Percentiles rank a stretch among this genome's conserved stretches.
These are phyloP conservation scores for Tylopilus plumbeoviolaceoides DNA, from an alignment of 768 basidiomycete species.

Conservation along the genomic window DNA sequence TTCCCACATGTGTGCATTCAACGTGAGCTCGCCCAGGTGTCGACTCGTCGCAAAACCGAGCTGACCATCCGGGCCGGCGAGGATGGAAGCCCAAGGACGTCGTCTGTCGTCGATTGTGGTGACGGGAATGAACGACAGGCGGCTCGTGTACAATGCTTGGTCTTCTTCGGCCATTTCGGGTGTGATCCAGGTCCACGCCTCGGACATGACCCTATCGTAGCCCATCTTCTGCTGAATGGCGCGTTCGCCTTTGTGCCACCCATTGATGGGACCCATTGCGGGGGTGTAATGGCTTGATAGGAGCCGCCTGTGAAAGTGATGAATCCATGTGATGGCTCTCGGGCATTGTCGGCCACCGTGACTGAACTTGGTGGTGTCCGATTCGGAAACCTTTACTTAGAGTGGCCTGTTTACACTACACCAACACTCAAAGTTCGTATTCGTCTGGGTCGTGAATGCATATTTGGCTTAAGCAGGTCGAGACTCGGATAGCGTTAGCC, in stretches of 20 bases:
- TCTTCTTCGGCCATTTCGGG: constrained; percentile 50
- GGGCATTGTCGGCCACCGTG: too few species aligned
- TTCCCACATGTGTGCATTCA: constrained; percentile 42
- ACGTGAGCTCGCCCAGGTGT: constrained; percentile 35
- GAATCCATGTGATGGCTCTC: neutral
- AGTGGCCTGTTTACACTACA: too few species aligned
- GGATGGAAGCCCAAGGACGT: constrained; percentile 58
- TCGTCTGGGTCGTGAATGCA: too few species aligned
- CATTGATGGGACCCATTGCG: constrained; percentile 26
- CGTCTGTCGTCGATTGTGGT: constrained; percentile 47
- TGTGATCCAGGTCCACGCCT: constrained; percentile 38
- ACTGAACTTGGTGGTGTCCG: too few species aligned
- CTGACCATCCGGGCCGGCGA: constrained; percentile 41
- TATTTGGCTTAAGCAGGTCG: too few species aligned
- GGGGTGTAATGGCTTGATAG: neutral
- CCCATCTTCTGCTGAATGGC: constrained; percentile 47
- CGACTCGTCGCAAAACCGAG: constrained; percentile 42
- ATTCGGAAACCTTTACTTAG: too few species aligned
- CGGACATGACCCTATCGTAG: constrained; percentile 34
- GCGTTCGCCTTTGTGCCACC: constrained; percentile 48
- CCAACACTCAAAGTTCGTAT: too few species aligned
- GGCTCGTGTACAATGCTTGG: constrained; percentile 41
- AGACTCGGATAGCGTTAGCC: too few species aligned
- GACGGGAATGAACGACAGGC: constrained; percentile 52
- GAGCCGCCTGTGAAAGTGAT: neutral